Evolutionary conservation across 805 yeast genomes (phyloP), one percentile per base, ranked within the genome.

Genomic region (Wickerhamomyces ciferrii): DNA sequence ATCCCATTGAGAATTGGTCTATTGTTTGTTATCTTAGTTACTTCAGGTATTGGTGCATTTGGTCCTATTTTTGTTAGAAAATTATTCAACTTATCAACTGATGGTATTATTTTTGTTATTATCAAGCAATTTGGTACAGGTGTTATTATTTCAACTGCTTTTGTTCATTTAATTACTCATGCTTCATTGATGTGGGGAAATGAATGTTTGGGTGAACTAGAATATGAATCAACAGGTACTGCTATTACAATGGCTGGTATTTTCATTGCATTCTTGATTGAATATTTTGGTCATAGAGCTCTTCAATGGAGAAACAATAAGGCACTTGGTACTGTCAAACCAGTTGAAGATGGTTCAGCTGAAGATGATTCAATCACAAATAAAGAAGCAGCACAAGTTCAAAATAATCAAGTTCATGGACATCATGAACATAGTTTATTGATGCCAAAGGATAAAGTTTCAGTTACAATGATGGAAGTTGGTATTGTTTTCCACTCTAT

Each of bases 401-500:
- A 3, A n/a, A 18, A 18, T 15, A 11, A 15, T 18, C 23, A 34
- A 17, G 7, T 34, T 8, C 24, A 35, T 35, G 41, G 40, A 27
- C 21, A 29, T 20, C 35, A 39, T 21, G 21, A 23, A 15, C 20
- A 23, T 11, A 19, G 47, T 7, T 41, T 48, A 17, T 43, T 50
- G 25, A 23, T 34, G 13, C 48, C 49, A 35, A 25, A 37, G 36
- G 51, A 45, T 17, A 45, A 40, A 5, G 21, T 46, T 1, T 49
- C 74, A 19, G 72, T 78, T 1, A 66, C 77, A 31, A 76, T 81
- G 19, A 68, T 85, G 58, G 96, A 87, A 62, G 78, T 82, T 49
- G 96, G 95, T 54, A 75, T 87, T 38, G 65, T 87, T 17, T 84
- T 87, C 70, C 95, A 87, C 64, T 86, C 95, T 4, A 77, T 87